These are phyloP conservation scores for Iris macrosiphon DNA, from an alignment of 106 monocot genomes.

Conservation along the genomic window DNA sequence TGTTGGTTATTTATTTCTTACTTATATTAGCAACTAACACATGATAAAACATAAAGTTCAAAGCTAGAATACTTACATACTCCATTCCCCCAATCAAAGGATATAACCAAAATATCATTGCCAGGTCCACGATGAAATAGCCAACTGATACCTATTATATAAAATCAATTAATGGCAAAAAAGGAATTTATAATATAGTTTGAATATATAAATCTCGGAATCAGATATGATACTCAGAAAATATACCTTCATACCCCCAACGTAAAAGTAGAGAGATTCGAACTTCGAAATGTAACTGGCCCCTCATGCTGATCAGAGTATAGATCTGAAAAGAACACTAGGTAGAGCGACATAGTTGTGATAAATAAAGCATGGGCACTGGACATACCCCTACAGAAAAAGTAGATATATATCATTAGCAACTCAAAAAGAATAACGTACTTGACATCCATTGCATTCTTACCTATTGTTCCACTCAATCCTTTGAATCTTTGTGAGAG, in stretches of 20 bases:
- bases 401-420: background rate
- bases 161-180: background rate
- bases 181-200: no score
- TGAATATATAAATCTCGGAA: background rate
- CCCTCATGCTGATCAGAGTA: constrained; percentile 58
- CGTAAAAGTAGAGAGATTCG: constrained; percentile 60
- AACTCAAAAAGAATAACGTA: no score
- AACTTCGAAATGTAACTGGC: constrained; percentile 51
- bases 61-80: constrained; percentile 53
- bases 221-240: background rate
- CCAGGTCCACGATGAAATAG: constrained; percentile 82
- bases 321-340: constrained; percentile 73
- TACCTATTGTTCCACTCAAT: constrained; percentile 92
- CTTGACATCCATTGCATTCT: no score
- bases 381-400: constrained; percentile 84
- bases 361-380: constrained; percentile 87
- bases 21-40: background rate
- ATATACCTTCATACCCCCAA: constrained; percentile 42
- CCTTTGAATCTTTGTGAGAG: constrained; percentile 68
- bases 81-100: constrained; percentile 91
- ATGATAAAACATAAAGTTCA: background rate
- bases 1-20: background rate
- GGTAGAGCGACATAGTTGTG: constrained; percentile 63
- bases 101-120: constrained; percentile 84
- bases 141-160: constrained; percentile 73